Conservation (phyloP, 306 rosid genomes). For the Dryas octopetala region DNA sequence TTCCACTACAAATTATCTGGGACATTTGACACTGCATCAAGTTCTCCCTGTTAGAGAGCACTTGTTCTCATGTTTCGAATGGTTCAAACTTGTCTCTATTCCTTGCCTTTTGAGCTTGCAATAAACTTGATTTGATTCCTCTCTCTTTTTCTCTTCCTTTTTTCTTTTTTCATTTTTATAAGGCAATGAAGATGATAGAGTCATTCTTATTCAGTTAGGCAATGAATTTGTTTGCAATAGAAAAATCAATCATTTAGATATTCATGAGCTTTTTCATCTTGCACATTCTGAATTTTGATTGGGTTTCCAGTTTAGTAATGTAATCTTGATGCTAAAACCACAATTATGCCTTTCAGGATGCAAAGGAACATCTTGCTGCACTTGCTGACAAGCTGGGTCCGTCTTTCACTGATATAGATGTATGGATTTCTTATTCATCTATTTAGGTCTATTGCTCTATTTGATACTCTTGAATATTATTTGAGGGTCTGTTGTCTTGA, state of each 20-base stretch:
- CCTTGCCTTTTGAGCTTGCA: background rate
- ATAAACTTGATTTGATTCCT: background rate
- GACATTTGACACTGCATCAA: background rate
- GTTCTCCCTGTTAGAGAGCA: background rate
- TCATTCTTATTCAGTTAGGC: too few relatives aligned
- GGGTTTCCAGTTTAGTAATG: background rate
- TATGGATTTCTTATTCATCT: slow-evolving; percentile 41
- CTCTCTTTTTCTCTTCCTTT: background rate
- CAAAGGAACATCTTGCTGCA: slow-evolving; percentile 94
- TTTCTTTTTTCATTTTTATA: background rate
- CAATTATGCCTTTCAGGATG: slow-evolving; percentile 67
- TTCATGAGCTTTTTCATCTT: background rate
- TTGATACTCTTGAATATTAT: slow-evolving; percentile 14
- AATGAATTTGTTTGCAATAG: slow-evolving; percentile 5
- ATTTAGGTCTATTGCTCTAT: slow-evolving; percentile 8
- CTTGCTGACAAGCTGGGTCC: slow-evolving; percentile 93
- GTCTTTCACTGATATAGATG: slow-evolving; percentile 87
- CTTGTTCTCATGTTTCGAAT: background rate
- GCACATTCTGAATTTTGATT: slow-evolving; percentile 18
- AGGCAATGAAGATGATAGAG: too few relatives aligned
- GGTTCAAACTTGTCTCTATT: background rate
- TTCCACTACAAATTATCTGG: background rate
- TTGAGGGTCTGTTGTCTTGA: background rate
- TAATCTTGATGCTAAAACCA: slow-evolving; percentile 33
- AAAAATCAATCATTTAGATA: background rate